A percentile compares a stretch with the other conserved stretches of the same genome.
These are phyloP conservation scores for Corrigiola litoralis DNA, from an alignment of 179 eudicot genomes.

Conservation along the genomic window DNA sequence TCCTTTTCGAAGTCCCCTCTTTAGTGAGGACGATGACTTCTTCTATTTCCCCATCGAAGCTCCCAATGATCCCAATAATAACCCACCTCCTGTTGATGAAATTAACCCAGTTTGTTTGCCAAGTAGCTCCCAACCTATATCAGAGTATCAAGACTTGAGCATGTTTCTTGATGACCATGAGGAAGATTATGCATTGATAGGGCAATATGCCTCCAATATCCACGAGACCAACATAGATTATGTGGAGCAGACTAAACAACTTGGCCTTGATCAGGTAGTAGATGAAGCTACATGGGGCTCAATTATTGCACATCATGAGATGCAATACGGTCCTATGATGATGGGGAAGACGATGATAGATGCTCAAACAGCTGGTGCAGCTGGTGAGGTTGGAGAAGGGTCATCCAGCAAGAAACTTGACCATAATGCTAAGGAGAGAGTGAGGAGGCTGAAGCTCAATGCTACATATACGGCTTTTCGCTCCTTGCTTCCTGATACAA, in stretches of 20 bases:
- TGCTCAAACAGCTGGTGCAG: background rate
- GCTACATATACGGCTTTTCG: slow-evolving; percentile 36
- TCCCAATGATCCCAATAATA: slow-evolving; percentile 8
- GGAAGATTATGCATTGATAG: slow-evolving; percentile 11
- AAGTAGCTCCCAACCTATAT: slow-evolving; percentile 11
- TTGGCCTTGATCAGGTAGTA: slow-evolving; percentile 5
- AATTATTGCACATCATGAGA: background rate
- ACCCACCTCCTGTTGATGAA: slow-evolving; percentile 2
- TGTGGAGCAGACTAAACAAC: slow-evolving; percentile 13
- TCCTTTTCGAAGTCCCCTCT: slow-evolving; percentile 30
- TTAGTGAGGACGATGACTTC: slow-evolving; percentile 24
- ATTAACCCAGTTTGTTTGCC: background rate
- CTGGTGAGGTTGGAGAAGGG: slow-evolving; percentile 14
- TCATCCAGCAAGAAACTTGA: slow-evolving; percentile 35
- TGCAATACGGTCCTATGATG: background rate
- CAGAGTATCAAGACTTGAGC: slow-evolving; percentile 28
- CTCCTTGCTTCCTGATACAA: slow-evolving; percentile 42
- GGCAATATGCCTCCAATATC: slow-evolving; percentile 8
- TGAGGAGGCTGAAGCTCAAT: slow-evolving; percentile 45
- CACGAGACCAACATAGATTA: slow-evolving; percentile 14
- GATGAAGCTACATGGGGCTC: background rate
- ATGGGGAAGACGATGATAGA: background rate
- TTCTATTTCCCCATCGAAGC: slow-evolving; percentile 16
- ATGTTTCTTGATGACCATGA: slow-evolving; percentile 21
- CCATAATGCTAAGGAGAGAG: slow-evolving; percentile 57